Base-by-base conservation (phyloP, 108 stramenopile genomes). In the Cyclotella choctawhatcheeana region DNA sequence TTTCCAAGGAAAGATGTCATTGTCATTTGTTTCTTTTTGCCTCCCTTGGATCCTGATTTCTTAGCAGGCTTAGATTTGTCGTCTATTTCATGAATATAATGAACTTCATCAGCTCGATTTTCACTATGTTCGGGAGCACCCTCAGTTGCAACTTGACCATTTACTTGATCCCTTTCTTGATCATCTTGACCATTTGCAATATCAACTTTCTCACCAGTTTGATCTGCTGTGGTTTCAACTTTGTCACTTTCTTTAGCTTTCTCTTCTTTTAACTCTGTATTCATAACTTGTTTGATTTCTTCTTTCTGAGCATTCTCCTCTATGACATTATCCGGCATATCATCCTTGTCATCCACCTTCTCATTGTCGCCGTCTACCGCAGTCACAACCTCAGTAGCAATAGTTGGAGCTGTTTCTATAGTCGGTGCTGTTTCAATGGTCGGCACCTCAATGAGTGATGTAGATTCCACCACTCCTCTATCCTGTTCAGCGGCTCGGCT, bases 1-100 rank as follows among this genome's bases (percentile, higher is more conserved):
- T 67, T 66, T 0, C 74, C 74, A 5, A 75, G 58, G 18, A 75
- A 53, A 25, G 74, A 54, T 2, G 64, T 47, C 26, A 52, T 25
- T 30, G 22, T 44, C 26, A 44, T 44, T 20, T 44, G 50, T 34
- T 26, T 67, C 29, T 67, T 75, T 51, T 59, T 67, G 37, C 8
- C 12, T 12, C 8, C 37, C 8, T 12, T 40, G 37, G 37, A 6
- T 40, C 37, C 12, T 40, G 37, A n/a, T n/a, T n/a, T n/a, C n/a
- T n/a, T n/a, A n/a, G n/a, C n/a, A n/a, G n/a, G n/a, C n/a, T n/a
- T n/a, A n/a, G n/a, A n/a, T n/a, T n/a, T n/a, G n/a, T n/a, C n/a
- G n/a, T n/a, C n/a, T n/a, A n/a, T n/a, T n/a, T n/a, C n/a, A n/a
- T n/a, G n/a, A n/a, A n/a, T n/a, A n/a, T n/a, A n/a, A n/a, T n/a